Percentiles rank a stretch among this genome's conserved stretches.
These are phyloP conservation scores for Dactylellina leptospora DNA, from an alignment of 2,329 filamentous ascomycete genomes.

Conservation along the genomic window DNA sequence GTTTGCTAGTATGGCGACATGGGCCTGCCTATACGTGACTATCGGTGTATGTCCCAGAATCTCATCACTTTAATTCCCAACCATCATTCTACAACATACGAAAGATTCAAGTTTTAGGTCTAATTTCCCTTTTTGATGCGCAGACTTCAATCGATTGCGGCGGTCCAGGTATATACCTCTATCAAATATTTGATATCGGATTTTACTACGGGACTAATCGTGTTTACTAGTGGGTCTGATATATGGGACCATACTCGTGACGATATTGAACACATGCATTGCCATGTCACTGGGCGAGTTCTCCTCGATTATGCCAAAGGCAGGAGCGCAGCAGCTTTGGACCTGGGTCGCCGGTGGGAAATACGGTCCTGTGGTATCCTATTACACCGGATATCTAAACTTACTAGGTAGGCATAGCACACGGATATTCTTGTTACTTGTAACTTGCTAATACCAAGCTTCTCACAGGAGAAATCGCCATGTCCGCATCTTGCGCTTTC, in stretches of 20 bases:
- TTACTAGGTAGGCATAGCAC: slow-evolving; percentile 28
- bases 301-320: slow-evolving; percentile 52
- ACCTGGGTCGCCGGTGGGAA: slow-evolving; percentile 40
- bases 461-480: slow-evolving; percentile 43
- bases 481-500: slow-evolving; percentile 52
- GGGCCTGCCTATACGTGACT: slow-evolving; percentile 51
- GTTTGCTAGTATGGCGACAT: slow-evolving; percentile 52
- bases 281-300: slow-evolving; percentile 50
- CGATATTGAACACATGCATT: slow-evolving; percentile 46
- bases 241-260: slow-evolving; percentile 51
- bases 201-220: too few relatives aligned
- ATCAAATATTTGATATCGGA: too few relatives aligned
- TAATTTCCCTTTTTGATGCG: slow-evolving; percentile 29
- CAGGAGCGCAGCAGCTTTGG: slow-evolving; percentile 51
- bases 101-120: slow-evolving; percentile 2
- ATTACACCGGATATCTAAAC: slow-evolving; percentile 52
- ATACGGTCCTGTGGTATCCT: slow-evolving; percentile 47
- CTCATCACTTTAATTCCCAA: neutral
- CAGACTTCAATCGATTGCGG: slow-evolving; percentile 52
- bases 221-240: slow-evolving; percentile 45
- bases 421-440: neutral
- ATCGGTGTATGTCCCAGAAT: slow-evolving; percentile 46
- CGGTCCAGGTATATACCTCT: slow-evolving; percentile 42
- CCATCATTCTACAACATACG: neutral
- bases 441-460: neutral